Conservation (phyloP, 192 early-diverging fungal species). For the Backusella australiensis region DNA sequence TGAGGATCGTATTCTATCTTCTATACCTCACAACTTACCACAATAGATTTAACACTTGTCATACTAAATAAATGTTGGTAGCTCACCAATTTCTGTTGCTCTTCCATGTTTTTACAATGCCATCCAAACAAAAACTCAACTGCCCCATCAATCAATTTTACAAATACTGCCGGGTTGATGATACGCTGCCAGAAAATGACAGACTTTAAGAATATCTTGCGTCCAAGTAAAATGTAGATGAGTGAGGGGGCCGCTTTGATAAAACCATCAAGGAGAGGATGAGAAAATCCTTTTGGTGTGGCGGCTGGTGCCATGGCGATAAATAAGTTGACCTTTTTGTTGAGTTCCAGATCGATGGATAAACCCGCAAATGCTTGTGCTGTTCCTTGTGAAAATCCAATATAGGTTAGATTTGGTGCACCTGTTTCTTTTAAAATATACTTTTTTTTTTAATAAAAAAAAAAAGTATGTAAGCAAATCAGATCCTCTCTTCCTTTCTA, state of each 20-base stretch:
- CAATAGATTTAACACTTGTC: slow-evolving; percentile 86
- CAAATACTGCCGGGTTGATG: slow-evolving; percentile 68
- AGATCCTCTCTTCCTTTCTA: not conserved
- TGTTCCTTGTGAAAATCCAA: slow-evolving; percentile 95
- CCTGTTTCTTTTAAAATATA: too few relatives aligned
- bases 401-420: slow-evolving; percentile 75
- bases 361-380: slow-evolving; percentile 87
- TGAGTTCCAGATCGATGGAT: slow-evolving; percentile 74
- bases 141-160: slow-evolving; percentile 69
- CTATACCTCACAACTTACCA: slow-evolving; percentile 43
- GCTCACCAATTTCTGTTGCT: slow-evolving; percentile 69
- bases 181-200: slow-evolving; percentile 84
- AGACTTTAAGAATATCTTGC: slow-evolving; percentile 72
- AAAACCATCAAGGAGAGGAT: slow-evolving; percentile 76
- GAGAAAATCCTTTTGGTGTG: slow-evolving; percentile 79
- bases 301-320: slow-evolving; percentile 89
- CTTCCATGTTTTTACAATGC: slow-evolving; percentile 64
- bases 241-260: slow-evolving; percentile 82
- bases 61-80: slow-evolving; percentile 89
- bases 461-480: not conserved
- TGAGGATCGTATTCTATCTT: not conserved
- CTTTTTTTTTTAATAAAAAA: slow-evolving; percentile 28
- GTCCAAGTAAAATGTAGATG: slow-evolving; percentile 83
- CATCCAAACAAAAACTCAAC: slow-evolving; percentile 84
- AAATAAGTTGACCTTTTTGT: slow-evolving; percentile 84